Conservation (phyloP, 2,329 filamentous ascomycete genomes). For the Ophiostoma perfectum region DNA sequence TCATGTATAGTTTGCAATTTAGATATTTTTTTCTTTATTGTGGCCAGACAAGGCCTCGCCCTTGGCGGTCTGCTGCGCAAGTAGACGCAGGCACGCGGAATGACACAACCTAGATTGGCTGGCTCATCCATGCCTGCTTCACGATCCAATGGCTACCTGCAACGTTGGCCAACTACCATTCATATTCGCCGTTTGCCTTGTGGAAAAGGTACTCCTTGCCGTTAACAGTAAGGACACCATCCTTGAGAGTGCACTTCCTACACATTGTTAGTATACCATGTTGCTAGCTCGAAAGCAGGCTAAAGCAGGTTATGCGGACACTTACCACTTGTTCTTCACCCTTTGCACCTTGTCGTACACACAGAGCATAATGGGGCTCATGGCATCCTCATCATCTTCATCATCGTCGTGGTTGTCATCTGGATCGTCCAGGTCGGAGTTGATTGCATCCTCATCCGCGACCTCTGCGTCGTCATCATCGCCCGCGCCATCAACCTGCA, state of each 20-base stretch:
- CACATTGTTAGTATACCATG: constrained; percentile 26
- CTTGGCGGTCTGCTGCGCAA: too few species aligned
- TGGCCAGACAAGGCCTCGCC: too few species aligned
- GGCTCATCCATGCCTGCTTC: not conserved
- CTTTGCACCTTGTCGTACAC: constrained; percentile 99
- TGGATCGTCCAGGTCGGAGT: constrained; percentile 93
- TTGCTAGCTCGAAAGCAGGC: too few species aligned
- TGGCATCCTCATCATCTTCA: constrained; percentile 78
- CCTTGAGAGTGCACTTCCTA: constrained; percentile 96
- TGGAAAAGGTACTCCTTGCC: constrained; percentile 97
- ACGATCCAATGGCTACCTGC: too few species aligned
- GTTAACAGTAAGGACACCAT: constrained; percentile 88
- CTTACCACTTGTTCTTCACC: constrained; percentile 95
- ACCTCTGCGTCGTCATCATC: constrained; percentile 56
- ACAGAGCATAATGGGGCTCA: constrained; percentile 91
- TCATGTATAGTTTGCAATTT: too few species aligned
- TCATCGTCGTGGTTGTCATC: constrained; percentile 81
- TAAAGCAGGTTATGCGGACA: constrained; percentile 20
- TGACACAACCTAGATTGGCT: not conserved
- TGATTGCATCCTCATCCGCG: constrained; percentile 91
- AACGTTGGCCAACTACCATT: constrained; percentile 62
- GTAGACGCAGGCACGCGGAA: too few species aligned
- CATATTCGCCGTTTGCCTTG: constrained; percentile 94
- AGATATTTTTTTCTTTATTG: too few species aligned
- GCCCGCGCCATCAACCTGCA: constrained; percentile 42